Base-by-base conservation (phyloP, 139 green algal species). In the Marvania coccoides region DNA sequence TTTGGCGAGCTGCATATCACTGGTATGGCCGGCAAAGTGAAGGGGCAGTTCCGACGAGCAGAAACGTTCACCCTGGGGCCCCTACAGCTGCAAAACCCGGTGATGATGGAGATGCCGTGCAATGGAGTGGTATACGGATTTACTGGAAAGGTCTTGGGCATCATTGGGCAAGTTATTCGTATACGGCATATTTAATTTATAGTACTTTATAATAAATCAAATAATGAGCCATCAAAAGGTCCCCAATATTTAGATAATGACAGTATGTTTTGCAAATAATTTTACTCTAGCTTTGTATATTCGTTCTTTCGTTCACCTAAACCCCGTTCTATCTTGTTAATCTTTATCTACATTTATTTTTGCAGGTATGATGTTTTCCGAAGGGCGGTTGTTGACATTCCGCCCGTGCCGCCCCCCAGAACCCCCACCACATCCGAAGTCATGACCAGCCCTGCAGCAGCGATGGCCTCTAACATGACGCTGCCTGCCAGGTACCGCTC, bases 291-390 rank as follows among this genome's bases (percentile, higher is more conserved):
- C n/a, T n/a, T n/a, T n/a, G n/a, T n/a, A n/a, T n/a, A n/a, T n/a
- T n/a, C n/a, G n/a, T n/a, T n/a, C n/a, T n/a, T n/a, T n/a, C n/a
- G n/a, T n/a, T n/a, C n/a, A n/a, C n/a, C n/a, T n/a, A n/a, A n/a
- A n/a, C n/a, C n/a, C n/a, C n/a, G n/a, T n/a, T 14, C 39, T 14
- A 47, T 47, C 1, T 12, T 47, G 39, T 47, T 47, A 47, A 47
- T n/a, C 1, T 14, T 12, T 47, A 59, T 59, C 51, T 23, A 7
- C 7, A 8, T 47, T 63, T 38, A 8, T 47, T 45, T 29, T 66
- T 26, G 53, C 65, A 72, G 58, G 24, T 81, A 75, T 38, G 74
- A 81, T 23, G 45, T 81, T 6, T 63, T 81, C 47, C 56, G 72
- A 8, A 56, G 74, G 14, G 62, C 61, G 1, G 73, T 81, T 24